Evolutionary conservation across 2,329 filamentous ascomycete genomes (phyloP).

Genomic region (Ceratocystis ficicola): DNA sequence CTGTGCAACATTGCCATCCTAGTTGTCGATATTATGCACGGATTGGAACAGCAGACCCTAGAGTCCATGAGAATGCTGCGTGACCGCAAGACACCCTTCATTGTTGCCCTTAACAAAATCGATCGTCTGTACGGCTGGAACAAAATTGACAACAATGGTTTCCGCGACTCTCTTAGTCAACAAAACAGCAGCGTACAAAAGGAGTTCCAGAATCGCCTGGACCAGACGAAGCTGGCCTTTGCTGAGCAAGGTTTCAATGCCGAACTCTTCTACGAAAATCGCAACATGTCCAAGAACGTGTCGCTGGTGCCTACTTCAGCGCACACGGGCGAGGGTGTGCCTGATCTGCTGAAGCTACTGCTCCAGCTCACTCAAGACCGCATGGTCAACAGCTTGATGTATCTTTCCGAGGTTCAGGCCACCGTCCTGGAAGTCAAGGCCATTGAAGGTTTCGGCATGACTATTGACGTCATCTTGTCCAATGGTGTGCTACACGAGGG

Average conservation of each 20-base stretch:
- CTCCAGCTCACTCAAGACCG: constrained; percentile 86
- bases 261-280: constrained; percentile 94
- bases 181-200: constrained; percentile 90
- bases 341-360: constrained; percentile 95
- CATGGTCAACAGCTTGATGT: constrained; percentile 96
- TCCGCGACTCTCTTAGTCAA: constrained; percentile 77
- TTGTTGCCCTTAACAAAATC: constrained; percentile 98
- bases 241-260: constrained; percentile 96
- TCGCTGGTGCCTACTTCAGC: constrained; percentile 96
- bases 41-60: constrained; percentile 88
- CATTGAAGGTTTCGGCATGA: constrained; percentile 96
- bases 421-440: constrained; percentile 98
- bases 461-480: constrained; percentile 90
- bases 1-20: constrained; percentile 99
- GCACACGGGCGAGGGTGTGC: constrained; percentile 97
- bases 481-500: constrained; percentile 93
- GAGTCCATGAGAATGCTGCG: constrained; percentile 93
- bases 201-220: constrained; percentile 82
- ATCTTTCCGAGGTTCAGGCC: constrained; percentile 92
- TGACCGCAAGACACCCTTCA: constrained; percentile 92
- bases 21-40: constrained; percentile 99
- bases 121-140: constrained; percentile 99
- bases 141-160: constrained; percentile 96
- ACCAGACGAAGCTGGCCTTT: constrained; percentile 86
- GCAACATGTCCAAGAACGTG: constrained; percentile 85